Conservation (phyloP, 306 rosid species). For the Lithocarpus polystachyus region DNA sequence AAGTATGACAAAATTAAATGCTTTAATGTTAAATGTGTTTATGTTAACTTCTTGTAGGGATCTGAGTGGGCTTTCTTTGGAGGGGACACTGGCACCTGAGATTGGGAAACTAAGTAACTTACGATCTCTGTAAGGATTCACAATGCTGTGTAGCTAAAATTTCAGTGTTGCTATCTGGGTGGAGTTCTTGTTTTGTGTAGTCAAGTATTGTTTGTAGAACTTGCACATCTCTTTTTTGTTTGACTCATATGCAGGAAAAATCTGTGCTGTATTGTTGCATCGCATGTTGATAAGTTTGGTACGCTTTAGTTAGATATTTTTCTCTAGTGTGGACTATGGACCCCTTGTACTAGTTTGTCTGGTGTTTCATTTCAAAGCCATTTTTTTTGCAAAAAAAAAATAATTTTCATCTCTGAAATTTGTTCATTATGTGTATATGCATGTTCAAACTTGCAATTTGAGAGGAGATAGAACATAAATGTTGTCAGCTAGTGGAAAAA, state of each 20-base stretch:
- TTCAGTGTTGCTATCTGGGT: background rate
- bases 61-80: conserved; percentile 58
- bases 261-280: background rate
- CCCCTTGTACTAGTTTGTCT: background rate
- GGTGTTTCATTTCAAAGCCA: background rate
- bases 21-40: conserved; percentile 7
- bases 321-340: background rate
- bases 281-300: background rate
- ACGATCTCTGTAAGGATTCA: conserved; percentile 61
- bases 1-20: background rate
- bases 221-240: background rate
- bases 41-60: conserved; percentile 47
- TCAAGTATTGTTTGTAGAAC: background rate
- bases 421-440: background rate
- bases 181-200: background rate
- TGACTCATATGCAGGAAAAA: background rate
- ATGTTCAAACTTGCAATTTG: background rate
- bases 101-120: conserved; percentile 69
- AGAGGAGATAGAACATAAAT: background rate
- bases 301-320: background rate
- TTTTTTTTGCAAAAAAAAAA: background rate
- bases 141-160: background rate
- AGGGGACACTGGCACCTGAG: conserved; percentile 82
- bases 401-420: background rate
- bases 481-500: background rate